Conservation (phyloP, 2,329 filamentous ascomycete species). For the Penicillium janthinellum region DNA sequence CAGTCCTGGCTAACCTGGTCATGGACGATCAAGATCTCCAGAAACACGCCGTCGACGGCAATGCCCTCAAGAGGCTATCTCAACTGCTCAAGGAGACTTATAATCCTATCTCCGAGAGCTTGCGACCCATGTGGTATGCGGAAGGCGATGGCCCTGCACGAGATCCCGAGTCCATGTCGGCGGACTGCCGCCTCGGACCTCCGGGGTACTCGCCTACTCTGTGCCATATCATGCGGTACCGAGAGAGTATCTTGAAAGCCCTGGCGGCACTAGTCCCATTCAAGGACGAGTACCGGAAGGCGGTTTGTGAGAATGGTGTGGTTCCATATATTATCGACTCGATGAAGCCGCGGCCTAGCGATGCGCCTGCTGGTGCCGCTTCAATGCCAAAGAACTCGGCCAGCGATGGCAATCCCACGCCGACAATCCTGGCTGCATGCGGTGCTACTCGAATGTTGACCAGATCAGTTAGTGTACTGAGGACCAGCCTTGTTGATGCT, state of each 20-base stretch:
- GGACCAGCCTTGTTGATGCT: constrained; percentile 85
- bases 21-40: constrained; percentile 78
- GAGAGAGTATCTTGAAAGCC: constrained; percentile 75
- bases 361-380: constrained; percentile 29
- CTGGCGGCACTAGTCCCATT: constrained; percentile 79
- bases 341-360: constrained; percentile 59
- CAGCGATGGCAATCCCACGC: constrained; percentile 73
- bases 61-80: constrained; percentile 63
- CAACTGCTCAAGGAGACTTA: constrained; percentile 68
- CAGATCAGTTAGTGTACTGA: constrained; percentile 77
- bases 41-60: constrained; percentile 74
- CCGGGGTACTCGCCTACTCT: constrained; percentile 63
- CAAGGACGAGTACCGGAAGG: constrained; percentile 81
- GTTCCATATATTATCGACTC: constrained; percentile 83
- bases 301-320: constrained; percentile 78
- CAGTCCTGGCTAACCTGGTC: constrained; percentile 75
- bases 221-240: constrained; percentile 71
- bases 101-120: constrained; percentile 56
- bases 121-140: constrained; percentile 59
- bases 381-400: constrained; percentile 39
- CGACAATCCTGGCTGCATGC: constrained; percentile 83
- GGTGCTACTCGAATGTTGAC: constrained; percentile 78
- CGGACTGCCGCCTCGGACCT: constrained; percentile 57
- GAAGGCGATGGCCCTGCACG: constrained; percentile 30
- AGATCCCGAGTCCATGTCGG: constrained; percentile 25